phyloP scores from a whole-genome alignment of 306 rosid species.

The Cicer arietinum region DNA sequence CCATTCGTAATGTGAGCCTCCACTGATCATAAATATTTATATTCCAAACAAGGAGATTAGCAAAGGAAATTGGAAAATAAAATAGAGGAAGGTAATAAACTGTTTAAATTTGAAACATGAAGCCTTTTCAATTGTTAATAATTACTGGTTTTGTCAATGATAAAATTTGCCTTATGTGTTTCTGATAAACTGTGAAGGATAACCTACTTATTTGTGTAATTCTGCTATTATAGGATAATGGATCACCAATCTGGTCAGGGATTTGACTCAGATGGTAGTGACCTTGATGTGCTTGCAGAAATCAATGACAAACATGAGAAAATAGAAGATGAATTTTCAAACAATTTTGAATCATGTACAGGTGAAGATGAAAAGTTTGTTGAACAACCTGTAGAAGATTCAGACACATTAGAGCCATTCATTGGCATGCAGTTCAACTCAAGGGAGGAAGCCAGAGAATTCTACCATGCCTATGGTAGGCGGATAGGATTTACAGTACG shows the following conservation, averaged over 20 bases:
- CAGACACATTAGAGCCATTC: slow-evolving; percentile 57
- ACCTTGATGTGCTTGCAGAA: slow-evolving; percentile 60
- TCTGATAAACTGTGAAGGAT: slow-evolving; percentile 29
- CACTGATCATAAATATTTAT: no score
- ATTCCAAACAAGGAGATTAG: no score
- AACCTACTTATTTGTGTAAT: slow-evolving; percentile 24
- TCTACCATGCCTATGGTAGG: slow-evolving; percentile 69
- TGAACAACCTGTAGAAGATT: slow-evolving; percentile 54
- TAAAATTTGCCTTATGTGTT: slow-evolving; percentile 17
- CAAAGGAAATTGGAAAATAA: background rate
- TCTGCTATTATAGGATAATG: slow-evolving; percentile 51
- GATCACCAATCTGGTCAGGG: slow-evolving; percentile 54
- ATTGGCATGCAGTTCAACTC: slow-evolving; percentile 71
- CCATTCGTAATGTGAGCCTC: no score
- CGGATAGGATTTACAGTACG: slow-evolving; percentile 68
- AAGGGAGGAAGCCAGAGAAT: slow-evolving; percentile 80
- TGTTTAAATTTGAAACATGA: background rate
- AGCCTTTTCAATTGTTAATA: slow-evolving; percentile 21
- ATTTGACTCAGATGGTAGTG: slow-evolving; percentile 66
- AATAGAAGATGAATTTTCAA: slow-evolving; percentile 49
- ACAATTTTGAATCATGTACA: slow-evolving; percentile 46
- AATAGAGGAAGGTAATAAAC: background rate
- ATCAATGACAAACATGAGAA: slow-evolving; percentile 44
- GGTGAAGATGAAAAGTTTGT: slow-evolving; percentile 54
- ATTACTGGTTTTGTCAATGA: slow-evolving; percentile 3